Conservation (phyloP, 2,329 filamentous ascomycete species). For the Ciborinia camelliae region DNA sequence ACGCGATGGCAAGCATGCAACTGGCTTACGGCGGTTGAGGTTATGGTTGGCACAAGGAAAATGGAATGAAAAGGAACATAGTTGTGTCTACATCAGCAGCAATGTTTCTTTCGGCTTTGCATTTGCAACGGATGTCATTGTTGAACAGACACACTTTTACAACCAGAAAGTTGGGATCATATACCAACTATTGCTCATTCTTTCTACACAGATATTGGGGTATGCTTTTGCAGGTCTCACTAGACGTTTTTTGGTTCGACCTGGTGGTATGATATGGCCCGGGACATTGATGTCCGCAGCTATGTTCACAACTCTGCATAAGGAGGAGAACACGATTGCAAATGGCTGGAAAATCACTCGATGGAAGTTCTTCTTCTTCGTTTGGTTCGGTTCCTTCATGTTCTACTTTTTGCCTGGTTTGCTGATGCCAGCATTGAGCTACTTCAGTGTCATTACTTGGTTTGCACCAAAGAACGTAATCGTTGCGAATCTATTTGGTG, state of each 20-base stretch:
- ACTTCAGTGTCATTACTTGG: constrained; percentile 88
- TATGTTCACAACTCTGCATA: constrained; percentile 85
- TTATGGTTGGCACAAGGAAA: constrained; percentile 75
- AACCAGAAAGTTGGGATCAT: constrained; percentile 71
- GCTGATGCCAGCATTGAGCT: constrained; percentile 78
- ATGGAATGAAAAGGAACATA: constrained; percentile 89
- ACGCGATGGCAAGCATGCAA: constrained; percentile 1
- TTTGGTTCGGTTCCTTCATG: constrained; percentile 66
- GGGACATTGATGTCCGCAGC: constrained; percentile 83
- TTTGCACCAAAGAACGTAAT: constrained; percentile 84
- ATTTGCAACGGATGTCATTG: constrained; percentile 85
- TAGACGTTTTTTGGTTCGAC: constrained; percentile 75
- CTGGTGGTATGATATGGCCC: constrained; percentile 89
- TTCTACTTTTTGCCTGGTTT: constrained; percentile 87
- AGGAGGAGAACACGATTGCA: constrained; percentile 75
- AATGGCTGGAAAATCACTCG: constrained; percentile 80
- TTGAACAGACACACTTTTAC: constrained; percentile 87
- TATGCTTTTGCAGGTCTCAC: constrained; percentile 84
- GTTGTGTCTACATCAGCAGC: constrained; percentile 84
- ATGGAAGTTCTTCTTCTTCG: constrained; percentile 78
- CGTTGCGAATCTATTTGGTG: constrained; percentile 80
- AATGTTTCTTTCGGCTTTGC: constrained; percentile 89
- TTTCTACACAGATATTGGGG: constrained; percentile 82
- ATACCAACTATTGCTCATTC: constrained; percentile 78
- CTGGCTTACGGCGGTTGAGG: constrained; percentile 47